Evolutionary conservation across 768 basidiomycete genomes (phyloP), one percentile per base, ranked within the genome.

Genomic region (Leccinum aurantiacum): DNA sequence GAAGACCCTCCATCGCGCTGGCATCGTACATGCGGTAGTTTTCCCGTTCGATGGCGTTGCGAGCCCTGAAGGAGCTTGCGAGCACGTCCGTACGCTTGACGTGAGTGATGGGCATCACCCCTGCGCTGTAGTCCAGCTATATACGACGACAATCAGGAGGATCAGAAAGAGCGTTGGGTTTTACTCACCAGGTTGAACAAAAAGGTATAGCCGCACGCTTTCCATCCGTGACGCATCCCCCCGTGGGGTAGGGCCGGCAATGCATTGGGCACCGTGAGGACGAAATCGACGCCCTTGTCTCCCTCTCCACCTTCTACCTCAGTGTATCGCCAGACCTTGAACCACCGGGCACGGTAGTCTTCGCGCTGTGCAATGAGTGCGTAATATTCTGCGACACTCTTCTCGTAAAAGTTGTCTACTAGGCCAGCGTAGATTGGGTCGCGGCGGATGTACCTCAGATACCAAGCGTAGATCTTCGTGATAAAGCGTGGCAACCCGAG

Each of bases 201-300:
- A 65, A 85, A 83, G 0, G 87, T 84, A 67, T 87, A 88, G 7
- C 82, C 82, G 8, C 83, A 83, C 48, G 84, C 83, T 72, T 82
- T 79, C 65, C 84, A 76, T 15, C 81, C 80, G n/a, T 81, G 80
- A 60, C 80, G 79, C 64, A 79, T 82, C 3, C 78, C 79, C 2
- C 80, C 78, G 54, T 85, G 79, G 48, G 81, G 79, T 22, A 86
- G 72, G 0, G 87, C 88, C 2, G 88, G 85, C 47, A 84, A 73
- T n/a, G 84, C 78, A 63, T 84, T 81, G 13, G 84, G 85, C 6
- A 84, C 86, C 2, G 81, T 87, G 56, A 87, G 70, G 22, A 88
- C 74, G 69, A 85, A 88, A 69, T 90, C 87, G 4, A 89, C 72
- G 6, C 81, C 73, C 72, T 82, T 58, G 75, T 76, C 64, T 74